Percentiles rank a stretch among this genome's conserved stretches.
These are phyloP conservation scores for Paxillus involutus DNA, from an alignment of 768 basidiomycete genomes.

Conservation along the genomic window DNA sequence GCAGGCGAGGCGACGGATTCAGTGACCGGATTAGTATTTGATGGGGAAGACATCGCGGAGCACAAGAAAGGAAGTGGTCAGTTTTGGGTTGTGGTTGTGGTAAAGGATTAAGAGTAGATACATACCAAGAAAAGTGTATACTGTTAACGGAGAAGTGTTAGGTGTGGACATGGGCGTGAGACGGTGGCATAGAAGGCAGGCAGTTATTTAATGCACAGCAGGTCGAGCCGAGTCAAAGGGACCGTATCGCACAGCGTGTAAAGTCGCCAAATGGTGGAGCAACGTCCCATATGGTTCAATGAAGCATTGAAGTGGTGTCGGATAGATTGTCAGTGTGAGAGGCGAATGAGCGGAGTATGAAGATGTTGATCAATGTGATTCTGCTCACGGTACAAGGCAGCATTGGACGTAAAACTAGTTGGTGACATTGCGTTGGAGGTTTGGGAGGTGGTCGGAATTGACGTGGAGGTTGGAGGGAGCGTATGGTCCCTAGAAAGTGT, in stretches of 20 bases:
- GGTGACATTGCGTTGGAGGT: neutral
- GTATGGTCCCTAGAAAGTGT: neutral
- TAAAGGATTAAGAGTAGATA: neutral
- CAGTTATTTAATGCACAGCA: conserved; percentile 1
- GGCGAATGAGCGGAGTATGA: neutral
- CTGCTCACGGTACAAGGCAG: conserved; percentile 29
- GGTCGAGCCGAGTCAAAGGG: conserved; percentile 2
- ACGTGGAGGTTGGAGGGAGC: neutral
- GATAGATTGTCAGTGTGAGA: conserved; percentile 19
- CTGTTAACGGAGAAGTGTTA: conserved; percentile 13
- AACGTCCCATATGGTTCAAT: neutral
- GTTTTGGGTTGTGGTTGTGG: neutral
- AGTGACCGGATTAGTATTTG: neutral
- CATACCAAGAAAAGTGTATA: conserved; percentile 35
- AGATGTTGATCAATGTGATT: neutral
- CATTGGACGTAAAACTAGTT: conserved; percentile 15
- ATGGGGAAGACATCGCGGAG: conserved; percentile 18
- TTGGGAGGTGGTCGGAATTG: neutral
- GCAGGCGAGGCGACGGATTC: conserved; percentile 2
- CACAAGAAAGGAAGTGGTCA: neutral
- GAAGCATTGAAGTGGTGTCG: neutral
- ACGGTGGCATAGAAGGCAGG: neutral
- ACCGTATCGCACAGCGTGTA: neutral
- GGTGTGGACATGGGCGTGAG: neutral
- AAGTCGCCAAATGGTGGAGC: neutral